Base-by-base conservation (phyloP, 164 flowering plant species). In the Stephania cephalantha region DNA sequence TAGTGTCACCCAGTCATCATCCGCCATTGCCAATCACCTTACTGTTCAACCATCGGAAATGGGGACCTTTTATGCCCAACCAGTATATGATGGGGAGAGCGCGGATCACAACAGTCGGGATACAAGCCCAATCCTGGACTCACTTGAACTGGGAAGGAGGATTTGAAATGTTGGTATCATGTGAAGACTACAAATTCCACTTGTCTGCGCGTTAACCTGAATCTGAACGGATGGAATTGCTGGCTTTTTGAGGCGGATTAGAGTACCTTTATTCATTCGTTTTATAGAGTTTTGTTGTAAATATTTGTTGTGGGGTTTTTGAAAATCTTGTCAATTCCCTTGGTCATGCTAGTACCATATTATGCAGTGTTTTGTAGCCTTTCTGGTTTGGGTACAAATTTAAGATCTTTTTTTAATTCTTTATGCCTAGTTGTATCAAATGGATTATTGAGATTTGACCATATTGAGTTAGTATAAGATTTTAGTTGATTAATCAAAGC, bases 91-190 rank as follows among this genome's bases (percentile, higher is more conserved):
- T 18, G 69, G 42, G 55, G 83, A 76, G 15, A 75, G 29, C 8
- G 29, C 78, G 53, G 64, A 65, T 44, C 22, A 44, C 55, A 46
- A 46, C 70, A 69, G 53, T 12, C 70, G 25, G 1, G 75, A 79
- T 50, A 69, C 83, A 5, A 74, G 78, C 69, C 82, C 84, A 22
- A 80, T 83, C 17, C 70, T 84, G n/a, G 78, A 82, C 64, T 83
- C 70, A 68, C 48, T 75, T 75, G 85, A 83, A 75, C 15, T 68
- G 61, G 87, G 85, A 64, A 80, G 84, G 64, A 78, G 82, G 66
- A n/a, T 1, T 61, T 61, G 66, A 61, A 61, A 61, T 18, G 25
- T n/a, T 25, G 18, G 25, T 20, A 61, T 4, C 66, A n/a, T 1
- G 7, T 5, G 7, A 61, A 20, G n/a, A 61, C 25, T 61, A 6